phyloP scores from a whole-genome alignment of 495 filamentous ascomycete species.

The Neurospora tetraspora region DNA sequence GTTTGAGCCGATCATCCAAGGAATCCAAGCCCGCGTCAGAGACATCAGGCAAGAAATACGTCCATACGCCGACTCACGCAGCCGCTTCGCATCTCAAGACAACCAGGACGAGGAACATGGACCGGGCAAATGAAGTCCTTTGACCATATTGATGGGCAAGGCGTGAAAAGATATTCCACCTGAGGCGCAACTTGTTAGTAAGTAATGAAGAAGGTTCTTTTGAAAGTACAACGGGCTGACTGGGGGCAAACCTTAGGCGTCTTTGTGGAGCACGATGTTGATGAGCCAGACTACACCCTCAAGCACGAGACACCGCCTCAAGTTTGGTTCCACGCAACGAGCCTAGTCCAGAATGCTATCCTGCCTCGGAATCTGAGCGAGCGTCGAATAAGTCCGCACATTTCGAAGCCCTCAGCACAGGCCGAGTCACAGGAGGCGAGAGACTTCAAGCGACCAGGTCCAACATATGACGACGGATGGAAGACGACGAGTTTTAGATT shows the following conservation, averaged over 20 bases:
- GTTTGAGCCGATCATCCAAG: background rate
- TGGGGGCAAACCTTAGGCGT: background rate
- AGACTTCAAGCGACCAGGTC: background rate
- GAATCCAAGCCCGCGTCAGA: background rate
- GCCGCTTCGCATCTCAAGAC: slow-evolving; percentile 31
- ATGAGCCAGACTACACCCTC: background rate
- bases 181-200: background rate
- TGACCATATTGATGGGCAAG: slow-evolving; percentile 4
- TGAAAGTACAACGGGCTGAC: background rate
- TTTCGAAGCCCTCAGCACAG: background rate
- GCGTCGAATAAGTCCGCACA: background rate
- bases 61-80: slow-evolving; percentile 32
- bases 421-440: background rate
- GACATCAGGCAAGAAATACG: slow-evolving; percentile 19
- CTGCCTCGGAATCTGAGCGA: background rate
- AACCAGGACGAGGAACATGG: slow-evolving; percentile 27
- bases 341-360: background rate
- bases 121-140: slow-evolving; percentile 24
- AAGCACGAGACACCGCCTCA: background rate
- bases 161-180: background rate
- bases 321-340: background rate
- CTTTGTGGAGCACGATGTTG: background rate
- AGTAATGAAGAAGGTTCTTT: background rate
- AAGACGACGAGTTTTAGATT: background rate
- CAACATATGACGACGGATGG: background rate